A percentile compares a stretch with the other conserved stretches of the same genome.
Conservation (phyloP, 164 flowering plant genomes). For the Chimonanthus salicifolius region DNA sequence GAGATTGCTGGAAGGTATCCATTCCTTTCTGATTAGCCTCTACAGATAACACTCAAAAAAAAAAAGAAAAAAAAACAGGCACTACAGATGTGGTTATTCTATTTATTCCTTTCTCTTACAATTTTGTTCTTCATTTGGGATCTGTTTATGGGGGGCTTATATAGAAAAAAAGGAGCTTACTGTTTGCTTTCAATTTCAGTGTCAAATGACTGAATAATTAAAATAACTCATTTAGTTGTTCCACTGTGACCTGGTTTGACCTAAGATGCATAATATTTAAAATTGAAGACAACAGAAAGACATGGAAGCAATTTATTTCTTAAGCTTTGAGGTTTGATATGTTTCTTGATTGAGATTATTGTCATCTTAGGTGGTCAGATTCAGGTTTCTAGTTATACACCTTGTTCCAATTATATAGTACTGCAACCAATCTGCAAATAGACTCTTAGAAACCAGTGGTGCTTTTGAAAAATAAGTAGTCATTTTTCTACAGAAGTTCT, state of each 20-base stretch:
- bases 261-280: not conserved
- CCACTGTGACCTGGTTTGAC: not conserved
- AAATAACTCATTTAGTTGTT: not conserved
- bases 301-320: not conserved
- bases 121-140: not conserved
- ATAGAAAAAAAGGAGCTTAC: not conserved
- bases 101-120: not conserved
- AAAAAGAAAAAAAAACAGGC: not conserved
- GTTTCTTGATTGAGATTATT: not conserved
- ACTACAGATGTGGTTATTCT: not conserved
- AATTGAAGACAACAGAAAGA: not conserved
- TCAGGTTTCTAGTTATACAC: not conserved
- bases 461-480: not conserved
- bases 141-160: not conserved
- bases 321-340: not conserved
- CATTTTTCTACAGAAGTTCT: not conserved
- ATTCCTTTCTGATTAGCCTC: not conserved
- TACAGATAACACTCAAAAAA: not conserved
- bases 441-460: too few species aligned
- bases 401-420: not conserved
- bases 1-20: slow-evolving; percentile 96
- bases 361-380: too few species aligned
- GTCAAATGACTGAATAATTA: not conserved
- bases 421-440: not conserved
- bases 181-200: not conserved